These are phyloP conservation scores for Ilex paraguariensis DNA, from an alignment of 305 asterid species.

Conservation along the genomic window DNA sequence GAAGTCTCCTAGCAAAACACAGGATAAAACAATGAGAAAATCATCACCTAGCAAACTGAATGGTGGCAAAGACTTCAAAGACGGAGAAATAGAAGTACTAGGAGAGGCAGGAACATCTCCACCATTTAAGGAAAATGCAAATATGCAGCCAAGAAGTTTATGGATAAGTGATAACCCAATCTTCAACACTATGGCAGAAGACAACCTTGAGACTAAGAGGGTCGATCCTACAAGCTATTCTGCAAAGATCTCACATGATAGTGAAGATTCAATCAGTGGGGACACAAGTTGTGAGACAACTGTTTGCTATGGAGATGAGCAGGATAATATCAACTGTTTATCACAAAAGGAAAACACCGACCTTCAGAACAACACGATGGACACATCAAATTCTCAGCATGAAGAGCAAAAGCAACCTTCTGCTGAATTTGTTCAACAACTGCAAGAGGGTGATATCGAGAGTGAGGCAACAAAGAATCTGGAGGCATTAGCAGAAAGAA, in stretches of 20 bases:
- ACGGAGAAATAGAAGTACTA: constrained; percentile 31
- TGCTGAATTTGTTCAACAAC: constrained; percentile 18
- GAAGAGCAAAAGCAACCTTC: constrained; percentile 33
- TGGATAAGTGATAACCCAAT: constrained; percentile 34
- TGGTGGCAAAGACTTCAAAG: constrained; percentile 32
- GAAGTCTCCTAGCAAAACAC: constrained; percentile 56
- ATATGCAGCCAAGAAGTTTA: constrained; percentile 34
- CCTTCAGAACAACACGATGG: constrained; percentile 24
- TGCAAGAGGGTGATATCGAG: constrained; percentile 28
- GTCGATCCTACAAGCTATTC: constrained; percentile 79
- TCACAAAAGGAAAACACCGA: constrained; percentile 35
- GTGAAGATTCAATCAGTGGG: constrained; percentile 69
- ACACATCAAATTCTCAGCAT: constrained; percentile 19
- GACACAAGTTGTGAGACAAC: constrained; percentile 49
- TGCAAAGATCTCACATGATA: constrained; percentile 45
- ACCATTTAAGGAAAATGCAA: constrained; percentile 42
- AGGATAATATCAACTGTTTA: constrained; percentile 31
- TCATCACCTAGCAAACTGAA: constrained; percentile 49
- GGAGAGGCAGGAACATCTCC: constrained; percentile 45
- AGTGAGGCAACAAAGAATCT: constrained; percentile 25
- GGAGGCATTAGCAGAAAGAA: constrained; percentile 21
- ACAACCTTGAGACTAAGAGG: constrained; percentile 64
- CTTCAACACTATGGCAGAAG: constrained; percentile 17
- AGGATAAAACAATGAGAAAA: constrained; percentile 41
- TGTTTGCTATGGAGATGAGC: constrained; percentile 38